phyloP scores from a whole-genome alignment of 495 filamentous ascomycete genomes.

The Beverwykella pulmonaria region DNA sequence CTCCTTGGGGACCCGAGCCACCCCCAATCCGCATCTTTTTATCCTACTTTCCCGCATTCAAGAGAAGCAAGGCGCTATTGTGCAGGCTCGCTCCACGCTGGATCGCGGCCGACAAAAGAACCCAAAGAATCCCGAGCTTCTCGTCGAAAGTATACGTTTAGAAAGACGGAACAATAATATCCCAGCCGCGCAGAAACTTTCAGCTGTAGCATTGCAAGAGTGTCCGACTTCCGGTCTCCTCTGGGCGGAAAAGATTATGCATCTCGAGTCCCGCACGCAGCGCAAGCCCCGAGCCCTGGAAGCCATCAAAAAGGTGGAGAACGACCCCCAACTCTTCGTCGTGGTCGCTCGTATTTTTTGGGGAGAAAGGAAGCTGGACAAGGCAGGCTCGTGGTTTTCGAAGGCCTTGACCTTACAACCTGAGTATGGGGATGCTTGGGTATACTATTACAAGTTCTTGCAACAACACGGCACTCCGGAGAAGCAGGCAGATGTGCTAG shows the following conservation, averaged over 20 bases:
- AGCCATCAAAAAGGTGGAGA: slow-evolving; percentile 94
- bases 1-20: slow-evolving; percentile 82
- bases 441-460: slow-evolving; percentile 96
- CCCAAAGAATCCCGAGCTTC: slow-evolving; percentile 81
- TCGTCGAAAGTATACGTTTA: slow-evolving; percentile 88
- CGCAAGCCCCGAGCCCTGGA: slow-evolving; percentile 87
- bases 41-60: slow-evolving; percentile 84
- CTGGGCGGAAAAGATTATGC: slow-evolving; percentile 92
- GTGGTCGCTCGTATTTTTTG: slow-evolving; percentile 76
- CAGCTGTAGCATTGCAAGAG: slow-evolving; percentile 91
- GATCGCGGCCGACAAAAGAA: slow-evolving; percentile 85
- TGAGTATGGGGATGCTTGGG: slow-evolving; percentile 92
- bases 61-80: slow-evolving; percentile 78
- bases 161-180: slow-evolving; percentile 87
- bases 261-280: slow-evolving; percentile 87
- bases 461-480: slow-evolving; percentile 88
- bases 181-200: slow-evolving; percentile 79
- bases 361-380: slow-evolving; percentile 79
- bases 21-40: slow-evolving; percentile 80
- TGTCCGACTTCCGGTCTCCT: slow-evolving; percentile 85
- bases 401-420: slow-evolving; percentile 85
- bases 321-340: slow-evolving; percentile 82
- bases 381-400: slow-evolving; percentile 94
- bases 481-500: slow-evolving; percentile 77
- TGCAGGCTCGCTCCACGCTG: slow-evolving; percentile 89